Base-by-base conservation (phyloP, 805 yeast species). In the Scheffersomyces amazonensis region DNA sequence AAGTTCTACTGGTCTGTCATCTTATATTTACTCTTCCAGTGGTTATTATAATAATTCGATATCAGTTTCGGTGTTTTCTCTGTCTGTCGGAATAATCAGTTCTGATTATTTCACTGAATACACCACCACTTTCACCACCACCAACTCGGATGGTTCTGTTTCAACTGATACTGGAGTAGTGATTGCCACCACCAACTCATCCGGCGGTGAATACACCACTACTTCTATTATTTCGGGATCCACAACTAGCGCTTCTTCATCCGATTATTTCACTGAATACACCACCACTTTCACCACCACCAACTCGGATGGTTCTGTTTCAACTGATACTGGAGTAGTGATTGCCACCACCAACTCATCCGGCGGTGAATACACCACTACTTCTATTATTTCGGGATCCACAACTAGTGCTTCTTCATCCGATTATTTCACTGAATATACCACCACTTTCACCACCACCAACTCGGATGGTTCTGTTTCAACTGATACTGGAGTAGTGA, bases 161-260 rank as follows among this genome's bases (percentile, higher is more conserved):
- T 36, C 38, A 6, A 51, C 53, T 10, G 44, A 45, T n/a, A 39
- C 52, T 2, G 52, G 49, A 31, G 50, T 35, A 9, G 47, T 43
- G 20, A 18, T 32, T 15, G 40, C 40, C 5, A 35, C 41, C 2
- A 43, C 49, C 27, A 33, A 43, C 32, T 16, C 40, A 2, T 29
- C 17, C n/a, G 49, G 49, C 4, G n/a, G n/a, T n/a, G n/a, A n/a
- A n/a, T n/a, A 25, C 40, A 10, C 38, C 6, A 20, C 22, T 9
- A 20, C 22, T 20, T 20, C 22, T 7, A 20, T 20, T 20, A 20
- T 20, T 20, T 7, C 9, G 6, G 22, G 22, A 7, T 20, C n/a
- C n/a, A n/a, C n/a, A n/a, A n/a, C n/a, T n/a, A n/a, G n/a, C n/a
- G n/a, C n/a, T n/a, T n/a, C n/a, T n/a, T n/a, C n/a, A n/a, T n/a